Base-by-base conservation (phyloP, 1,284 basidiomycete species). In the Thelephora terrestris region DNA sequence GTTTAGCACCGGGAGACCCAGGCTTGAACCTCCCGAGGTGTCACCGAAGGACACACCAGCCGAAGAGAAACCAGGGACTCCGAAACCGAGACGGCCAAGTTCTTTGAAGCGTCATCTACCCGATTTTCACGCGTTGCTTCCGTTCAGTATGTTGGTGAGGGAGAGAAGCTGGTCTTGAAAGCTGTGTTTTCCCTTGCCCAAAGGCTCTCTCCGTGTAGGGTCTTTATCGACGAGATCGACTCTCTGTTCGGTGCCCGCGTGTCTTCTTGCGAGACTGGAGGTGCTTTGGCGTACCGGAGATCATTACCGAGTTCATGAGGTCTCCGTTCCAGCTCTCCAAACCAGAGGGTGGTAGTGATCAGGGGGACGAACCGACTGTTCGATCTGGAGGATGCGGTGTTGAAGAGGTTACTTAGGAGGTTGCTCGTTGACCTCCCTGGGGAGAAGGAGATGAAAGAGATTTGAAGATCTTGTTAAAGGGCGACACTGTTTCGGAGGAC, bases 161-260 rank as follows among this genome's bases (percentile, higher is more conserved):
- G 91, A 38, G 94, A 98, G 64, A 94, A 96, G 62, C 83, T 96
- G 37, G 89, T 97, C 42, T n/a, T n/a, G n/a, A 82, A 84, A 49
- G 86, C 91, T 1, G 83, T 95, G 7, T 98, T 98, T 67, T 81
- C 85, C 35, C 77, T 97, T 29, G 94, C 94, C 2, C 78, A 91
- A 25, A 76, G 80, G 37, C 68, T 96, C 16, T 88, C 92, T 2
- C 94, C 94, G 1, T 95, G 92, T 57, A 91, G 97, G 47, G 80
- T 98, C 47, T 98, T 98, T 68, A 74, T 98, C 52, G 94, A 98
- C 64, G 94, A 98, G 65, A 89, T 97, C 48, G 94, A 98, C 61
- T 90, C 90, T 1, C 74, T 98, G 1, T 93, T 97, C 55, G 90
- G 91, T 25, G 91, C 92, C 24, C 83, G 94, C 21, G 80, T n/a